Conservation (phyloP, 148 eudicot species). For the Diospyros lotus region DNA sequence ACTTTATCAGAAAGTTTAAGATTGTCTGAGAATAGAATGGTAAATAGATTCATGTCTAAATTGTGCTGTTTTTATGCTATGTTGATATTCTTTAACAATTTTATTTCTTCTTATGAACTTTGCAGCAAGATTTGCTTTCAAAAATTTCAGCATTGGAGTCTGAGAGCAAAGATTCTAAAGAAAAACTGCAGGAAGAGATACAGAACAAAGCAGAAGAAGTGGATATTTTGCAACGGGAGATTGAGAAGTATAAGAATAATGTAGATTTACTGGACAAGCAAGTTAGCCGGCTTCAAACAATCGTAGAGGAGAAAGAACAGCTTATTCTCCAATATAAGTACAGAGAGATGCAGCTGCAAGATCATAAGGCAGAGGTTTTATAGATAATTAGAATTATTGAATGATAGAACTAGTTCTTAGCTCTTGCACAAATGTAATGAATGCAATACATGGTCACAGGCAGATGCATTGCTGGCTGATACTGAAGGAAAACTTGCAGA, state of each 20-base stretch:
- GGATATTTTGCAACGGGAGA: constrained; percentile 46
- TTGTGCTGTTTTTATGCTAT: constrained; percentile 2
- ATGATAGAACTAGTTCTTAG: constrained; percentile 4
- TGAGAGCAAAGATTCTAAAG: constrained; percentile 46
- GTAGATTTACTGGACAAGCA: constrained; percentile 49
- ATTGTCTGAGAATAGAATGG: constrained; percentile 63
- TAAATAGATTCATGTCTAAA: constrained; percentile 12
- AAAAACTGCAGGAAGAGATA: constrained; percentile 54
- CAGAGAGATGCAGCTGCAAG: constrained; percentile 60
- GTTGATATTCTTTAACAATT: not conserved
- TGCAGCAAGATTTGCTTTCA: constrained; percentile 63
- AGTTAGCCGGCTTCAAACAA: constrained; percentile 36
- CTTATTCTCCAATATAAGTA: constrained; percentile 46
- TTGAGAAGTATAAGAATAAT: constrained; percentile 42
- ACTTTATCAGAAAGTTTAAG: constrained; percentile 47
- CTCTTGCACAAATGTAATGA: constrained; percentile 4
- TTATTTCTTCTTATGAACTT: constrained; percentile 2
- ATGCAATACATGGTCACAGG: constrained; percentile 35
- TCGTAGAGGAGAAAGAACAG: constrained; percentile 62
- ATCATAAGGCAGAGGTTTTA: constrained; percentile 63
- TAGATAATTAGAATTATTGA: constrained; percentile 6
- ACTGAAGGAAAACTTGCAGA: constrained; percentile 73
- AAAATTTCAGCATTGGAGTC: constrained; percentile 51
- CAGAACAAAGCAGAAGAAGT: constrained; percentile 58
- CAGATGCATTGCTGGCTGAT: constrained; percentile 41